Evolutionary conservation across 352 stramenopile genomes (phyloP), one percentile per base, ranked within the genome.

Genomic region (Phytophthora citricola): DNA sequence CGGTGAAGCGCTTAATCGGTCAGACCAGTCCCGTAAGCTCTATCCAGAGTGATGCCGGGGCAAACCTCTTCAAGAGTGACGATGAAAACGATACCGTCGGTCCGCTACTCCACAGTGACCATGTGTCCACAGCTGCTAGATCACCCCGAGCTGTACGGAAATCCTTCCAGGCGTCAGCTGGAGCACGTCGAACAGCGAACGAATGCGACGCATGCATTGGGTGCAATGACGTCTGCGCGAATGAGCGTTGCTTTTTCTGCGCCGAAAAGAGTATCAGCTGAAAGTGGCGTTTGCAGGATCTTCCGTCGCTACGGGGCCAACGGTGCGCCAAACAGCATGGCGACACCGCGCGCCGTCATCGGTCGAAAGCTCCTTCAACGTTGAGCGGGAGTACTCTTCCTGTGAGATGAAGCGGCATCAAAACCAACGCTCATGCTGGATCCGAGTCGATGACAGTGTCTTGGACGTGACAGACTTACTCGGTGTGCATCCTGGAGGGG

Each of bases 401-500:
- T 98, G 90, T 48, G 89, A 98, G 71, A 71, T 98, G 20, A 68
- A 73, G 29, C 83, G 89, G 17, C 94, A 98, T 58, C 85, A 89
- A 57, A 87, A 62, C 7, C 58, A 75, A 24, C 77, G 80, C 1
- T 98, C 92, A 12, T 97, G 91, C 58, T 98, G 95, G 95, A 83
- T 98, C 44, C 67, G 98, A 10, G 81, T 91, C 9, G 85, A 90
- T n/a, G 79, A 85, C 38, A 75, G 78, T 47, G 87, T 98, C 20
- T 98, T 97, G 63, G 93, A 98, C 71, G 92, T 95, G 20, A 98
- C 94, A 1, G 77, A 90, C 24, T 88, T 98, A 61, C 81, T 98
- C 24, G 66, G 71, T 8, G 81, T 83, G 1, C 94, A 98, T 71
- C 92, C 94, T 9, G 95, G 93, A 4, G 95, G 94, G 0, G 85